Percentiles rank a stretch among this genome's conserved stretches.
Conservation (phyloP, 2,329 filamentous ascomycete genomes). For the Pestalotiopsis sp. region DNA sequence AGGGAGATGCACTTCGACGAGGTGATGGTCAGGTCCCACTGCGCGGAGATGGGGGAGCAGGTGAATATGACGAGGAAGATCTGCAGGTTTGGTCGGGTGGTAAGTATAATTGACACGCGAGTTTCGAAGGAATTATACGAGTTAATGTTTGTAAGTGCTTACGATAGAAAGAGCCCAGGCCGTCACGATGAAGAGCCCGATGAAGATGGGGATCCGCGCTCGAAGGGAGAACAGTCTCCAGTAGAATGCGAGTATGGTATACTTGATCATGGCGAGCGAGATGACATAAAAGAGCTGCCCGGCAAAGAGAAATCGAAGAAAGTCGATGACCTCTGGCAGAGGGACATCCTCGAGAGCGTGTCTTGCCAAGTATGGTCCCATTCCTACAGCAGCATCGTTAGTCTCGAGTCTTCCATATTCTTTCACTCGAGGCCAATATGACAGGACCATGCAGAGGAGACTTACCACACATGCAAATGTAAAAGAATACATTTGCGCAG, state of each 20-base stretch:
- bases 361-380: neutral
- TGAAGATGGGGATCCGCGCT: neutral
- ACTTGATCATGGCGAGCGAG: constrained; percentile 7
- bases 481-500: neutral
- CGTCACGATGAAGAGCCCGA: neutral
- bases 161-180: neutral
- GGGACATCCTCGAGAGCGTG: neutral
- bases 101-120: neutral
- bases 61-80: neutral
- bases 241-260: neutral
- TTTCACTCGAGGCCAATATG: neutral
- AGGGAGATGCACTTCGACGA: neutral
- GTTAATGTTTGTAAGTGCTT: neutral
- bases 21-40: neutral
- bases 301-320: neutral
- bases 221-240: neutral
- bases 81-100: neutral
- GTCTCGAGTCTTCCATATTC: neutral
- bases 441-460: no score
- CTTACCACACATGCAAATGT: neutral
- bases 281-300: neutral
- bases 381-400: neutral
- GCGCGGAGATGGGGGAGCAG: neutral
- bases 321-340: neutral
- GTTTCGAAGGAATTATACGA: neutral